Base-by-base conservation (phyloP, 2,329 filamentous ascomycete species). In the Metarhizium brunneum region DNA sequence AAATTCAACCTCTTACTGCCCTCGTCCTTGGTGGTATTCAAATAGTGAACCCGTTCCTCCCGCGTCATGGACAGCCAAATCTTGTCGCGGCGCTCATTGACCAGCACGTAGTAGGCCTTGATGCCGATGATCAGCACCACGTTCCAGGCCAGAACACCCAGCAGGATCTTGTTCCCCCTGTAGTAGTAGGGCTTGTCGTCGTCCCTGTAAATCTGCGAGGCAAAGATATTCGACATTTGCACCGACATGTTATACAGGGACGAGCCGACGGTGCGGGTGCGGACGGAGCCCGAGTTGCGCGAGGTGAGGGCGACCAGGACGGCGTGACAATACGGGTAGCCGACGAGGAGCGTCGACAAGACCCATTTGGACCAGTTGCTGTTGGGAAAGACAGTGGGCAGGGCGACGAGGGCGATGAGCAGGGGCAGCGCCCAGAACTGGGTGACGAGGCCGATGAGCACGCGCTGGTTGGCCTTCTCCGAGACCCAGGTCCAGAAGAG, bases 251-350 rank as follows among this genome's bases (percentile, higher is more conserved):
- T 84, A 65, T 84, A 84, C 16, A 82, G 65, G 1, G 80, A 81
- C 1, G 77, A 76, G 0, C 79, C 78, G 1, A 85, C 78, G 0
- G 82, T 80, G 13, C 83, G 69, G 11, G 80, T 83, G 8, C 80
- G 73, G 1, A 85, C 82, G 2, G 76, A 76, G 48, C 81, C 81
- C 0, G 80, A 75, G 60, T 85, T 85, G 49, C 80, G 74, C 2
- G 77, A 80, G 0, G 76, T 80, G 68, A 81, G 78, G 0, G 78
- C 81, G 0, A 83, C 81, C 43, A 81, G 70, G 20, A 83, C 76
- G 5, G 54, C 54, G 30, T 56, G 54, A n/a, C 54, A 56, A 47
- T 56, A 70, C 0, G 70, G 70, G 45, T 66, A 67, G 3, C 68
- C 68, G 6, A 72, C 60, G 8, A 73, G 61, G 2, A 71, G 52